These are phyloP conservation scores for Beverwykella pulmonaria DNA, from an alignment of 495 filamentous ascomycete species.

Conservation along the genomic window DNA sequence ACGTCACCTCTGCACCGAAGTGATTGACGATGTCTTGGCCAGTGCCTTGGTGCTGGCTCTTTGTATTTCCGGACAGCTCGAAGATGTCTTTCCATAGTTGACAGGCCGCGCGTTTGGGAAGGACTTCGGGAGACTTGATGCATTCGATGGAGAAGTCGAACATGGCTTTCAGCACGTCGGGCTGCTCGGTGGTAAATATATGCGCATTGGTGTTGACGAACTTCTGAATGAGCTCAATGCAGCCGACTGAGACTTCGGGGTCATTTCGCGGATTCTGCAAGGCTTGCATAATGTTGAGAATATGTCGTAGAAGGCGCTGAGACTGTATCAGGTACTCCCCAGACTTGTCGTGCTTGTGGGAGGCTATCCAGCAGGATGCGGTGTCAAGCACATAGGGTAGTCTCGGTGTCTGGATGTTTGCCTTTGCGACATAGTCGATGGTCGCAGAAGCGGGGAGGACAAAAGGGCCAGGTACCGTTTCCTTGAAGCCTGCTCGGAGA, in stretches of 20 bases:
- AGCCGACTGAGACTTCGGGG: conserved; percentile 76
- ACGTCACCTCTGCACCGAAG: conserved; percentile 25
- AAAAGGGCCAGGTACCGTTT: conserved; percentile 74
- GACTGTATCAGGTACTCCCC: conserved; percentile 58
- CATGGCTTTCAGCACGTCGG: conserved; percentile 63
- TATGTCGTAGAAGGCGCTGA: conserved; percentile 59
- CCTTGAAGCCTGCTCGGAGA: conserved; percentile 76
- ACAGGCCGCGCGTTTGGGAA: conserved; percentile 78
- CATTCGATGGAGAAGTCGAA: conserved; percentile 77
- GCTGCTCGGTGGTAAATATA: conserved; percentile 57
- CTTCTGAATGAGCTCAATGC: conserved; percentile 70
- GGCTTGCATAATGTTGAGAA: conserved; percentile 37
- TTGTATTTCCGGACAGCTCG: conserved; percentile 14
- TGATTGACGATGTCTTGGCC: conserved; percentile 31
- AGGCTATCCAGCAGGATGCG: conserved; percentile 73
- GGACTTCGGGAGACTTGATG: conserved; percentile 69
- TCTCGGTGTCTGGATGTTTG: conserved; percentile 65
- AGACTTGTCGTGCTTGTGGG: conserved; percentile 56
- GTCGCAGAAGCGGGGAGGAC: conserved; percentile 72
- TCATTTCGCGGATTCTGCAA: conserved; percentile 62
- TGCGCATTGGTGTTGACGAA: conserved; percentile 66
- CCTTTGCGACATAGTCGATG: conserved; percentile 68
- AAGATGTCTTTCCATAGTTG: conserved; percentile 68
- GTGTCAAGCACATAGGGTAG: conserved; percentile 75
- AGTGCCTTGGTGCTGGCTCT: conserved; percentile 13